Evolutionary conservation across 2,329 filamentous ascomycete genomes (phyloP), one percentile per base, ranked within the genome.

Genomic region (Fusarium citri): DNA sequence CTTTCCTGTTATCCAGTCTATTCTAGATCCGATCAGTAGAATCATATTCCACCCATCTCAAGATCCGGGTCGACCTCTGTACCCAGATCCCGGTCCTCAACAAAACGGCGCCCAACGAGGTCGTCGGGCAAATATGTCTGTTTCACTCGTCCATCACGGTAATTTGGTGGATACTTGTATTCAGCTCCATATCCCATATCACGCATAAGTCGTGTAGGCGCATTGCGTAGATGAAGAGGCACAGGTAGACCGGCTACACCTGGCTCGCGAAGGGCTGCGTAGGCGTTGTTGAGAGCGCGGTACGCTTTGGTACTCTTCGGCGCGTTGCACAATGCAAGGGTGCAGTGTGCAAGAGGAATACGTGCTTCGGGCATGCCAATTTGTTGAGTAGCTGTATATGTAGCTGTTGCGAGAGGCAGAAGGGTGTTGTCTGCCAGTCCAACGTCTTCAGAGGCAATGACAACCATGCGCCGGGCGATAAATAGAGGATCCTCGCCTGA

Each of bases 131-230:
- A 80, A 80, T 98, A 99, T 25, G 94, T 92, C 82, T 99, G 96
- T 68, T 84, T 87, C 1, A 98, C 95, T 72, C 83, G 88, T 0
- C 96, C 96, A 65, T 94, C 89, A 53, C 87, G 81, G 76, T 95
- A 99, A 72, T 97, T 93, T 0, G 96, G 96, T 72, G 97, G 97
- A 77, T 99, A 98, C 80, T 98, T 98, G 80, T 99, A 99, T 78
- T 94, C 92, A 51, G 89, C 91, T 1, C 94, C 94, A 76, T 94
- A 97, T 0, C 94, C 95, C 71, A 98, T 82, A 72, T 98, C 95
- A 74, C 94, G 92, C 95, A 99, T 97, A 70, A 98, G 78, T 71
- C 91, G 87, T 2, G 96, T 98, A 0, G 96, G 95, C 11, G 96
- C 96, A 79, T 98, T 98, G 62, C 96, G 85, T 62, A 99, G 80